Base-by-base conservation (phyloP, 1,284 basidiomycete genomes). In the Austroboletus niveus region DNA sequence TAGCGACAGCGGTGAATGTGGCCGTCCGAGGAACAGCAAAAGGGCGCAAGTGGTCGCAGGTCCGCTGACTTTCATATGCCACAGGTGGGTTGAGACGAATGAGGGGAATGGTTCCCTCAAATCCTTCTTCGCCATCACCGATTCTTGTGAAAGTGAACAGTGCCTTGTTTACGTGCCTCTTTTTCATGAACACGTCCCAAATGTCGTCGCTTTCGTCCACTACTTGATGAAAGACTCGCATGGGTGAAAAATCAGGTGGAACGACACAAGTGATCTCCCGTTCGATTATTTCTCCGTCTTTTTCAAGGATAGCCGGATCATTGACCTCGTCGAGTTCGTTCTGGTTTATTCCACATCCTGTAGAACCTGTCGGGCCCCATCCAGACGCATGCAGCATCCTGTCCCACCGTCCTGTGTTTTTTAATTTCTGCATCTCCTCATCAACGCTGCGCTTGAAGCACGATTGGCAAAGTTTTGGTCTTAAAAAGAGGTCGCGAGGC, bases 401-500 rank as follows among this genome's bases (percentile, higher is more conserved):
- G 2, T 48, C 35, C 60, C 62, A 68, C 39, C 48, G 47, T 8
- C 66, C 64, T 0, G 50, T 53, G n/a, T 55, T 47, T 29, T 68
- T 65, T 14, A 68, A n/a, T 14, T 53, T 47, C 45, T 52, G 34
- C 7, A 62, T 22, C 14, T 69, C 57, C 40, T 45, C 41, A 10
- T 52, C 34, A 15, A n/a, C 49, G 20, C 69, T 64, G 9, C 68
- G 60, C 20, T 56, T 30, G 41, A 68, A 49, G 44, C 65, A 69
- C 5, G 0, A 0, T 1, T 0, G 4, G 44, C 64, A 69, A 2
- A 67, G 1, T 7, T 27, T 53, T 0, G 49, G 45, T 24, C 46
- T 54, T n/a, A 65, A 46, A 12, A 77, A 59, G 1, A 70, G 29
- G 6, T 68, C 61, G 0, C 74, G 69, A 0, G 77, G 75, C 3